Evolutionary conservation across 192 early-diverging fungal genomes (phyloP).

Genomic region (Coemansia sp.): DNA sequence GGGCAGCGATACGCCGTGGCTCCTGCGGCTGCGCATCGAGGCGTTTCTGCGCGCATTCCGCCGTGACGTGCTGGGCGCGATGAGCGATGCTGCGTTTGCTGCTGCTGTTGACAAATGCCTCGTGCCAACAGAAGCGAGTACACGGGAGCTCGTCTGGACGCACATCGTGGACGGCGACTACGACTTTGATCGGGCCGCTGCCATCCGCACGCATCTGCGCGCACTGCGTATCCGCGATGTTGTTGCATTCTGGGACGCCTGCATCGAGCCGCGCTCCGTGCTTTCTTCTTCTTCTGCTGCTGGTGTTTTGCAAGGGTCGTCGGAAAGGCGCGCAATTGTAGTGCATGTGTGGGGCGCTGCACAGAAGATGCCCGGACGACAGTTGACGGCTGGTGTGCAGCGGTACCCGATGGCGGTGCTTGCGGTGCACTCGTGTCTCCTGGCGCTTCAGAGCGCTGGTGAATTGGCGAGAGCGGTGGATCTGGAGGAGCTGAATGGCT

Average conservation of each 20-base stretch:
- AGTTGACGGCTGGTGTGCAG: background rate
- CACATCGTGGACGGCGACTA: conserved; percentile 65
- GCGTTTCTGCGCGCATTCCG: conserved; percentile 65
- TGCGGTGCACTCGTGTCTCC: conserved; percentile 16
- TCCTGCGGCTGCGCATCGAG: conserved; percentile 77
- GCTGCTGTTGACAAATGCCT: conserved; percentile 30
- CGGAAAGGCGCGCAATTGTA: conserved; percentile 6
- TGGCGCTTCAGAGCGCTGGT: background rate
- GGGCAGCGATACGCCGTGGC: conserved; percentile 73
- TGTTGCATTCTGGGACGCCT: conserved; percentile 33
- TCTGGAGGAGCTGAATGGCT: background rate
- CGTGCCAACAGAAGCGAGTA: conserved; percentile 61
- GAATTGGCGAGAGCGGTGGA: no score
- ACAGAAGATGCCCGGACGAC: background rate
- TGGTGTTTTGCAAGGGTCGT: background rate
- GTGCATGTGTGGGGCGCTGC: conserved; percentile 20
- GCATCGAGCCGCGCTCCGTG: conserved; percentile 7
- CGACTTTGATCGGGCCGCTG: conserved; percentile 65
- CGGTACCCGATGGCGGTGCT: conserved; percentile 4
- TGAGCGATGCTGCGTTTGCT: conserved; percentile 60
- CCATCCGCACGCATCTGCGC: conserved; percentile 4
- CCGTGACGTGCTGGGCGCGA: conserved; percentile 40
- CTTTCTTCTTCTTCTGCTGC: no score
- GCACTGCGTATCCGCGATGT: conserved; percentile 20
- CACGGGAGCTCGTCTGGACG: conserved; percentile 60